Evolutionary conservation across 2,329 filamentous ascomycete species (phyloP), one percentile per base, ranked within the genome.

Genomic region (Onygenales sp.): DNA sequence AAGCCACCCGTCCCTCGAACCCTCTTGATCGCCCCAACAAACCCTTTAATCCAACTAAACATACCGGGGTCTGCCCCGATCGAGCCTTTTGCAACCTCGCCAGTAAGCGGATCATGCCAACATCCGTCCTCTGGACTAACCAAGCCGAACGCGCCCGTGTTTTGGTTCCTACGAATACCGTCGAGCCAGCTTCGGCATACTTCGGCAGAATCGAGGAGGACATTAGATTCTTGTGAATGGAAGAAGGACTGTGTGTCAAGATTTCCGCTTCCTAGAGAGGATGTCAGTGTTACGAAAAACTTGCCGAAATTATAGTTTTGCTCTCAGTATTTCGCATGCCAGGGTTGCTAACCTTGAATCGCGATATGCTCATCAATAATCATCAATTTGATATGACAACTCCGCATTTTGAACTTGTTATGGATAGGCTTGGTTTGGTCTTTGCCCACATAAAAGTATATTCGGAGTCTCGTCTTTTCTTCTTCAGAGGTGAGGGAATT

Each of bases 231-330:
- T 65, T 90, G 86, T 52, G 79, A 84, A 63, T 92, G 87, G 59
- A 78, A 90, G 83, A 86, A 91, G 17, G 78, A 83, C 67, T 92
- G 87, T 1, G 87, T 90, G 60, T 92, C 87, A 65, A 90, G 84
- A 62, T 91, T 92, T 0, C 86, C 87, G 58, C 81, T 87, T 3
- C 87, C 67, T 69, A 14, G 17, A 42, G 31, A 33, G 34, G 7
- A 10, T 46, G 40, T 46, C 37, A 46, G 32, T 9, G 21, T 4
- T 42, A 13, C 13, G 13, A 17, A 13, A 17, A 42, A 17, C 3
- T 42, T 17, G 39, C 3, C 11, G 39, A 31, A 17, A 49, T 2
- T 32, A 39, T 6, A 13, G 34, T 14, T 3, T 42, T 42, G 14
- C n/a, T 13, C 37, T 39, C 33, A 7, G 4, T 7, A 8, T 10